Evolutionary conservation across 2,329 filamentous ascomycete genomes (phyloP), one percentile per base, ranked within the genome.

Genomic region (Aspergillus transmontanensis): DNA sequence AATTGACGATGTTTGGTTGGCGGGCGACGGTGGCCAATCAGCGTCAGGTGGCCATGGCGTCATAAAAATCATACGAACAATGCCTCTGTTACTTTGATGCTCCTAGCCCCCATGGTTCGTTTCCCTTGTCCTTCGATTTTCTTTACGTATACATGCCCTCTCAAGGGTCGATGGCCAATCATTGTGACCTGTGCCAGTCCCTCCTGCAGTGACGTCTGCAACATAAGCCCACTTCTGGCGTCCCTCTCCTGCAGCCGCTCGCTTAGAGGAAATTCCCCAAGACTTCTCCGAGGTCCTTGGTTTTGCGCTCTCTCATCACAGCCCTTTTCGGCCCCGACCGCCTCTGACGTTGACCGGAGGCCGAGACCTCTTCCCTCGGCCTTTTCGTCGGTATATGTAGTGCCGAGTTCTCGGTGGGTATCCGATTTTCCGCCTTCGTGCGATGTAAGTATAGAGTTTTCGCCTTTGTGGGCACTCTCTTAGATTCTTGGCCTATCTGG

Each of bases 201-300:
- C 12, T n/a, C 30, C 51, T 54, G 51, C 51, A 54, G 51, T 54
- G 51, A 36, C 51, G 51, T 54, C 32, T 54, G 30, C 51, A 36
- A 36, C 21, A 54, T 54, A 28, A 32, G 9, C 16, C 28, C 48
- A 30, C 12, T 34, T 54, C 30, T 32, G 32, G 51, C 12, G n/a
- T 51, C 48, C 23, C 14, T 32, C 26, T 32, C 16, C 23, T 60
- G 50, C 43, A 36, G 26, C 50, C 28, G 48, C n/a, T 28, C 53
- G 26, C 19, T 67, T 56, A 72, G 10, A 70, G 56, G 61, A 78
- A 77, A n/a, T 75, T 71, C n/a, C 68, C 64, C 26, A 78, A 65
- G 14, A 77, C 32, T 41, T 69, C 71, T 19, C 65, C 64, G 50
- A 78, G 68, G 61, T 76, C 70, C 39, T 67, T 71, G 12, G 56